Base-by-base conservation (phyloP, 352 stramenopile genomes). In the Phytopythium delawarense region DNA sequence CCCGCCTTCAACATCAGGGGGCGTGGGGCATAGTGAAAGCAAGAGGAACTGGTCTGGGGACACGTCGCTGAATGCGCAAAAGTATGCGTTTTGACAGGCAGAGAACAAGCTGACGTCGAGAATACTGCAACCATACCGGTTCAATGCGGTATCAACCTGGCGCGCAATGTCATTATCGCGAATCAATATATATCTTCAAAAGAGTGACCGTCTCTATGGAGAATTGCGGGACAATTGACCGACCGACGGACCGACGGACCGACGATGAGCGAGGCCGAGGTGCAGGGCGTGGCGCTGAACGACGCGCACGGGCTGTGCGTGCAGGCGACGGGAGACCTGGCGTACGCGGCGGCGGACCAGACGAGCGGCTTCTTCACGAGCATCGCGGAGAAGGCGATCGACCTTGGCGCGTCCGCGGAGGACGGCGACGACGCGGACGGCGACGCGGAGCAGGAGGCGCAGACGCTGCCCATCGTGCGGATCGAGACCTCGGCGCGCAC, bases 361-460 rank as follows among this genome's bases (percentile, higher is more conserved):
- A 76, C 83, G 60, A 87, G 67, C 57, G 81, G 84, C n/a, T 93
- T 93, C 72, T 93, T 91, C 64, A 78, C 81, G 40, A 80, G 75
- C 46, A 88, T 93, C 64, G 77, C 71, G 3, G 74, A 90, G 61
- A 85, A 82, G 55, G 84, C 84, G 61, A 80, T 86, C 35, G 74
- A 72, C 23, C 46, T 88, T 57, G 70, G 74, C 11, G 65, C 70
- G 40, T 71, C 86, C 50, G 71, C 67, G 13, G 74, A 75, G 30
- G 68, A 68, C 13, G 56, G 62, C 20, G 37, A 55, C n/a, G 65
- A 74, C 21, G 62, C 71, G 28, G 67, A 65, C 16, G 59, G 42
- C 16, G n/a, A 25, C 42, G 18, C 76, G 37, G 65, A 79, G 46
- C 35, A 61, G 65, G 56, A 71, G 51, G 66, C 74, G 50, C 45